A percentile compares a stretch with the other conserved stretches of the same genome.
phyloP scores from a whole-genome alignment of 1,139 yeast species.

The Saccharomyces hybrid region DNA sequence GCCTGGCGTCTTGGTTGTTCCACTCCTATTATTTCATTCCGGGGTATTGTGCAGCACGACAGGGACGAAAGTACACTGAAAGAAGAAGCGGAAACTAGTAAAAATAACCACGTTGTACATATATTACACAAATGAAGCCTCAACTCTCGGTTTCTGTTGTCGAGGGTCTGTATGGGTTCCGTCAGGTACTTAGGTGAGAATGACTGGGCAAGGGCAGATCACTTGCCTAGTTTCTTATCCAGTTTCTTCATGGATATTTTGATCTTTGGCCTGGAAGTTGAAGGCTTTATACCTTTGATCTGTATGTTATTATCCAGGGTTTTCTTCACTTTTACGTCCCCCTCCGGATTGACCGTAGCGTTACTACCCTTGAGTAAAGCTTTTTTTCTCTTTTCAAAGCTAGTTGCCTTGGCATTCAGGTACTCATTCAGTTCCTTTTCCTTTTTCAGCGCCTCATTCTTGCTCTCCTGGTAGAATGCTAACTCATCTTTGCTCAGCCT shows the following conservation, averaged over 20 bases:
- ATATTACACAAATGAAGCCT: no score
- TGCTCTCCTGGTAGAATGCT: constrained; percentile 7
- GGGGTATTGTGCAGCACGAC: no score
- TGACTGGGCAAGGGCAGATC: neutral
- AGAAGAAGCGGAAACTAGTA: no score
- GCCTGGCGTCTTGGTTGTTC: no score
- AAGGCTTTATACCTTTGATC: neutral
- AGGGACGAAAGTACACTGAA: no score
- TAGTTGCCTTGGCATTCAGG: constrained; percentile 8
- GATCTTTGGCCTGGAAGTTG: neutral
- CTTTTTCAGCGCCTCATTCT: constrained; percentile 14
- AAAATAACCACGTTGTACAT: no score
- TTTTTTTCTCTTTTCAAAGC: constrained; percentile 12
- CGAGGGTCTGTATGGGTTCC: neutral
- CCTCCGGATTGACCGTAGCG: neutral
- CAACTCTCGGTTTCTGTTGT: no score
- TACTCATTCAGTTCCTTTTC: constrained; percentile 13
- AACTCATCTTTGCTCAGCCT: constrained; percentile 21
- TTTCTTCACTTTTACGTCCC: neutral
- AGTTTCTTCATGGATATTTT: neutral
- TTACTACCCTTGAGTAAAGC: neutral
- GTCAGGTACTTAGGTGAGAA: no score
- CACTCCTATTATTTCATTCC: no score
- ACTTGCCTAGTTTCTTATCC: neutral
- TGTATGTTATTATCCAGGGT: neutral